A percentile compares a stretch with the other conserved stretches of the same genome.
These are phyloP conservation scores for Lentinula boryana DNA, from an alignment of 768 basidiomycete species.

Conservation along the genomic window DNA sequence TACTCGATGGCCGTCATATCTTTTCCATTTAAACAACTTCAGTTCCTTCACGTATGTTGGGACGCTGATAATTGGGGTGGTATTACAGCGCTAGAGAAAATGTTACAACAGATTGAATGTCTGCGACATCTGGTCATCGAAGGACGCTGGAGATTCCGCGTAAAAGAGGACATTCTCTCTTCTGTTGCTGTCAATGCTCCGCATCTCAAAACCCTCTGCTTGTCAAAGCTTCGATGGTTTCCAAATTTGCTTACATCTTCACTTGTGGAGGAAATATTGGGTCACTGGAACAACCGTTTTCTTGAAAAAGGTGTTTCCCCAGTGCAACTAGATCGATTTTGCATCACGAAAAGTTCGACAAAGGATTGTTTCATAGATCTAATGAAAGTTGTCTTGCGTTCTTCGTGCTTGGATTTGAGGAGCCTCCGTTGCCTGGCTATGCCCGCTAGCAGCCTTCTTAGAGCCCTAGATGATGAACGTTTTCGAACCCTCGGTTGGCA, in stretches of 20 bases:
- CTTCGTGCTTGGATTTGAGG: conserved; percentile 1
- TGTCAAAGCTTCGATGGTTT: not conserved
- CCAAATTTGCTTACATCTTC: not conserved
- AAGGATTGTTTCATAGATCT: not conserved
- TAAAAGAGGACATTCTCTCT: not conserved
- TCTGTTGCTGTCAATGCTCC: not conserved
- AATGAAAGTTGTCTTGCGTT: not conserved
- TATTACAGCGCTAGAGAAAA: not conserved
- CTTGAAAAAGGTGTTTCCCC: not conserved
- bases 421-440: not conserved
- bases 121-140: conserved; percentile 4
- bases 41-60: not conserved
- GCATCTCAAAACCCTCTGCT: not conserved
- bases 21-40: not conserved
- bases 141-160: not conserved
- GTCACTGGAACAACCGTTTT: not conserved
- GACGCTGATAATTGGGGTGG: not conserved
- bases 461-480: not conserved
- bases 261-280: not conserved
- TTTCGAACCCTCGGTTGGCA: not conserved
- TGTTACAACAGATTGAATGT: conserved; percentile 1
- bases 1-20: not conserved
- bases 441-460: not conserved
- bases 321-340: not conserved
- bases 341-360: not conserved